A percentile compares a stretch with the other conserved stretches of the same genome.
phyloP scores from a whole-genome alignment of 1,139 yeast genomes.

The Kodamaea suecica region DNA sequence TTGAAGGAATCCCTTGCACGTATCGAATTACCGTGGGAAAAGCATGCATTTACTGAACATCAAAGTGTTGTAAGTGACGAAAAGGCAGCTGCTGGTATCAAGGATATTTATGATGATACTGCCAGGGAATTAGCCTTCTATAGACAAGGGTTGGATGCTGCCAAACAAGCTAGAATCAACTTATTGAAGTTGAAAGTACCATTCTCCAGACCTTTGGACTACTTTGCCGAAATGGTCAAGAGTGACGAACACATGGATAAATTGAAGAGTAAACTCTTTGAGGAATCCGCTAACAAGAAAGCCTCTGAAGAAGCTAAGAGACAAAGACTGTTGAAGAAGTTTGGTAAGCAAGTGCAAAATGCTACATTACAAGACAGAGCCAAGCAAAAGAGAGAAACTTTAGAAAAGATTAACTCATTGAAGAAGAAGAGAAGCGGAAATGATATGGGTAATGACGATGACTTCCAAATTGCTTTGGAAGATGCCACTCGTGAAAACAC shows the following conservation, averaged over 20 bases:
- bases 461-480: slow-evolving; percentile 75
- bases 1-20: slow-evolving; percentile 65
- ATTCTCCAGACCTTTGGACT: slow-evolving; percentile 90
- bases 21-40: slow-evolving; percentile 66
- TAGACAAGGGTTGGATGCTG: slow-evolving; percentile 90
- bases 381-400: slow-evolving; percentile 86
- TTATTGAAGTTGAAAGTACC: slow-evolving; percentile 71
- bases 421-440: slow-evolving; percentile 82
- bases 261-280: slow-evolving; percentile 73
- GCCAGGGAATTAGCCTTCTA: slow-evolving; percentile 63
- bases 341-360: slow-evolving; percentile 95
- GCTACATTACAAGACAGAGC: slow-evolving; percentile 93
- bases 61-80: slow-evolving; percentile 65
- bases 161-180: slow-evolving; percentile 63
- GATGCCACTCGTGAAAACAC: slow-evolving; percentile 64
- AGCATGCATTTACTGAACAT: slow-evolving; percentile 78
- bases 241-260: slow-evolving; percentile 98
- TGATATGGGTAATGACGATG: slow-evolving; percentile 63
- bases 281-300: slow-evolving; percentile 86
- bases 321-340: slow-evolving; percentile 93
- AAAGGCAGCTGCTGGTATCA: slow-evolving; percentile 62
- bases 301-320: slow-evolving; percentile 92
- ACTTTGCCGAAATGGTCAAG: slow-evolving; percentile 98
- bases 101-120: slow-evolving; percentile 92
- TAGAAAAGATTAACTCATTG: slow-evolving; percentile 84